Percentiles rank a stretch among this genome's conserved stretches.
phyloP scores from a whole-genome alignment of 2,329 filamentous ascomycete species.

The Diaporthe vexans region DNA sequence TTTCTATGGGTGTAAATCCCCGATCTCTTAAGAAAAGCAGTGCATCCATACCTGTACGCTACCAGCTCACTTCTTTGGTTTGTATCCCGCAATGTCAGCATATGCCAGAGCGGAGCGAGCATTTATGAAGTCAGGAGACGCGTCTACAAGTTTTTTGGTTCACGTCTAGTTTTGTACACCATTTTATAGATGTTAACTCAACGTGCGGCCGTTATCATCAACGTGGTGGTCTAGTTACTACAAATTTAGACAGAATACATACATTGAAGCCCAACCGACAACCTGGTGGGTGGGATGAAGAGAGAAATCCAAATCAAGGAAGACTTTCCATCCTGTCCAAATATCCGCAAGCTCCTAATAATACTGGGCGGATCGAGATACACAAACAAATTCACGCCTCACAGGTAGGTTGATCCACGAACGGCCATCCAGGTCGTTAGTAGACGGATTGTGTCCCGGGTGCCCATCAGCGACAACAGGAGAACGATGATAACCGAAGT shows the following conservation, averaged over 20 bases:
- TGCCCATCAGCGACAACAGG: slow-evolving; percentile 3
- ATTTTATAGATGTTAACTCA: not conserved
- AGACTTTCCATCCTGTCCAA: slow-evolving; percentile 6
- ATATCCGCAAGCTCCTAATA: slow-evolving; percentile 33
- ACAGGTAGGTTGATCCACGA: not conserved
- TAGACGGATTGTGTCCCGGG: not conserved
- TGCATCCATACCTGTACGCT: not conserved
- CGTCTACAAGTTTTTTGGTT: slow-evolving; percentile 1
- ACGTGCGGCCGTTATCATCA: not conserved
- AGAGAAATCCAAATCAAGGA: not conserved
- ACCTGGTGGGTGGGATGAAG: not conserved
- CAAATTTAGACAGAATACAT: slow-evolving; percentile 17
- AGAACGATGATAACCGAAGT: not conserved
- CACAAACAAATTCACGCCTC: slow-evolving; percentile 21
- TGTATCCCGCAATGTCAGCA: not conserved
- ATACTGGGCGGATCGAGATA: slow-evolving; percentile 28
- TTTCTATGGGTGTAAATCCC: too few relatives aligned
- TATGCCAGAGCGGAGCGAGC: not conserved
- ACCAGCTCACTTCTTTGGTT: not conserved
- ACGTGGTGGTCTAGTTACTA: slow-evolving; percentile 18
- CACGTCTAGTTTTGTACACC: slow-evolving; percentile 8
- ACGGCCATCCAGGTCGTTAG: not conserved
- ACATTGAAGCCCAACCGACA: not conserved
- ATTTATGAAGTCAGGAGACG: not conserved
- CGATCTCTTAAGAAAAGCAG: not conserved